A percentile compares a stretch with the other conserved stretches of the same genome.
Conservation (phyloP, 306 rosid species). For the Quercus bicolor region DNA sequence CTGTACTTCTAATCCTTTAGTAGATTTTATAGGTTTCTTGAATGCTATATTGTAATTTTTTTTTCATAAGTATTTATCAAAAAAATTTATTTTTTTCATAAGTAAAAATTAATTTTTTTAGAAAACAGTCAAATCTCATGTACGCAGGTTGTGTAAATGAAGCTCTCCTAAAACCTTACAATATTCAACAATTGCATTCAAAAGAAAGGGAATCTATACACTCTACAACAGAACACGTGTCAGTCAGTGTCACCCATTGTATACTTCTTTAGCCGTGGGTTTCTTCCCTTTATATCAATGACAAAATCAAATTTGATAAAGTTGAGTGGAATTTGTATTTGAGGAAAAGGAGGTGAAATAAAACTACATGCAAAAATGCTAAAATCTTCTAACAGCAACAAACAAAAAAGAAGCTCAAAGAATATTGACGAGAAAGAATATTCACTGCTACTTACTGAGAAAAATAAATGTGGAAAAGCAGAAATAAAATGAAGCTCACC, state of each 20-base stretch:
- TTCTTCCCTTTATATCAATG: background rate
- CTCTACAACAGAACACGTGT: too few relatives aligned
- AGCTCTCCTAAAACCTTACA: too few relatives aligned
- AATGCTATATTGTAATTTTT: background rate
- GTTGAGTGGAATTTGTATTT: background rate
- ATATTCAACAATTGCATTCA: too few relatives aligned
- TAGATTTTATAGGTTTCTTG: background rate
- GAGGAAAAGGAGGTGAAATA: background rate
- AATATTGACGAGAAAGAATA: background rate
- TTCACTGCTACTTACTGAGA: background rate
- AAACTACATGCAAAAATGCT: background rate
- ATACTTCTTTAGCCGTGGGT: background rate
- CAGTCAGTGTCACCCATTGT: background rate
- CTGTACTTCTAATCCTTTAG: background rate
- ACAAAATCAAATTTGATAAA: constrained; percentile 1
- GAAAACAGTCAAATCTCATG: too few relatives aligned
- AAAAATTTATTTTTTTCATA: too few relatives aligned
- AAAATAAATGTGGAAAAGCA: constrained; percentile 1
- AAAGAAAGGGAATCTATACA: too few relatives aligned
- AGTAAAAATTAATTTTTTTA: too few relatives aligned
- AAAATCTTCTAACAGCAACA: background rate
- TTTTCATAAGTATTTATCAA: too few relatives aligned
- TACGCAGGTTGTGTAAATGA: too few relatives aligned
- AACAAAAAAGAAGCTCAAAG: background rate
- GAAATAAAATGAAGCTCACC: constrained; percentile 45